Evolutionary conservation across 441 rosid species (phyloP).

Genomic region (Gossypium laxum): DNA sequence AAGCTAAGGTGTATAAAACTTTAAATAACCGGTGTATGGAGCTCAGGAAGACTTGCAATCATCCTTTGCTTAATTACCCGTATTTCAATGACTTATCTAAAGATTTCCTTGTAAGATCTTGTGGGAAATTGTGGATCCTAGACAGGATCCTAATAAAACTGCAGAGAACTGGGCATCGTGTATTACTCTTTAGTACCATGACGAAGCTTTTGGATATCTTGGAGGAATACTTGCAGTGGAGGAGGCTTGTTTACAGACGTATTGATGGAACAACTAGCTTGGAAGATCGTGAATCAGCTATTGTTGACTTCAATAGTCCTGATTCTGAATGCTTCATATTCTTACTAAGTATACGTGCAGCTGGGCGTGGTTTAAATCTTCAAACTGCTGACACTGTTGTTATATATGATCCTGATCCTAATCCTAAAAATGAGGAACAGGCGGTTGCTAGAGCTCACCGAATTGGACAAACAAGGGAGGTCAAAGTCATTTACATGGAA

Average conservation of each 20-base stretch:
- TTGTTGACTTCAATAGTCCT: constrained; percentile 83
- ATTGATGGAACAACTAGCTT: constrained; percentile 98
- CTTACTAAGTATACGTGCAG: constrained; percentile 96
- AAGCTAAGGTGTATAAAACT: constrained; percentile 62
- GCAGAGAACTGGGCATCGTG: constrained; percentile 90
- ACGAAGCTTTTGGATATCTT: constrained; percentile 93
- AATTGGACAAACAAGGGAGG: constrained; percentile 95
- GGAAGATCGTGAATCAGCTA: constrained; percentile 99
- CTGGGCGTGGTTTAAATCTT: constrained; percentile 99
- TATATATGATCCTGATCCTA: constrained; percentile 98
- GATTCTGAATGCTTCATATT: constrained; percentile 82
- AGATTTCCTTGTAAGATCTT: constrained; percentile 84
- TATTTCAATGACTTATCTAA: constrained; percentile 75
- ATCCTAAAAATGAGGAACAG: constrained; percentile 99
- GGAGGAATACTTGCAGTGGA: constrained; percentile 97
- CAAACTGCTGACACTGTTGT: constrained; percentile 97
- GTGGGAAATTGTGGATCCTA: constrained; percentile 92
- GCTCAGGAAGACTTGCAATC: constrained; percentile 92
- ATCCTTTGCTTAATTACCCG: constrained; percentile 95
- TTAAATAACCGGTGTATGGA: constrained; percentile 98
- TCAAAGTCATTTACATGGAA: constrained; percentile 96
- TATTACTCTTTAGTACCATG: constrained; percentile 97
- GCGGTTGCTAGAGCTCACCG: constrained; percentile 99
- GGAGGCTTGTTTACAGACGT: constrained; percentile 76
- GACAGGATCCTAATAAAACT: constrained; percentile 92